Base-by-base conservation (phyloP, 768 basidiomycete genomes). In the Nidularia pulvinata region DNA sequence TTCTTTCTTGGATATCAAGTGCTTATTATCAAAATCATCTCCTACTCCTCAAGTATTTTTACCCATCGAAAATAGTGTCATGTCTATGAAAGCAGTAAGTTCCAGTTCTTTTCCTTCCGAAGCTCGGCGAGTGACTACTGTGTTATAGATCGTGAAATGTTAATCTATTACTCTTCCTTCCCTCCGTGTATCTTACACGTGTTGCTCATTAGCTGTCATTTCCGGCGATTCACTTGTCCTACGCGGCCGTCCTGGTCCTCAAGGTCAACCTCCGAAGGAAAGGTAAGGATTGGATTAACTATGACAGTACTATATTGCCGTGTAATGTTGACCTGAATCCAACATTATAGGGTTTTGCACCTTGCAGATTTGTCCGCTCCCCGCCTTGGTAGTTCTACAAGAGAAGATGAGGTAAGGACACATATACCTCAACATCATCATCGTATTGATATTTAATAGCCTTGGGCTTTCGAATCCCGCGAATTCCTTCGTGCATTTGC, bases 201-300 rank as follows among this genome's bases (percentile, higher is more conserved):
- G 65, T 67, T 48, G 50, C 46, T 39, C 47, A 57, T 59, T 45
- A 94, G 94, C 91, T 64, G 93, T 91, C 61, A 82, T 92, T 57
- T 96, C 94, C 44, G 94, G 93, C 36, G 95, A 96, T 69, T 89
- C 93, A 42, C 83, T 95, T 53, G 80, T 96, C 53, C 75, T 97
- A 51, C 86, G 94, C 69, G 88, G 82, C 59, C 81, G 83, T 56
- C 84, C 82, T 39, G 88, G 85, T 35, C 81, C 87, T 1, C 90
- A 91, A 65, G 93, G 94, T 6, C 92, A 94, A 68, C 84, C 87
- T 52, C 86, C 93, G 1, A 96, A 95, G 75, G 94, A 97, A 72
- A 82, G 92, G 93, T 91, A 59, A 53, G 75, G 46, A 22, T 49
- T 56, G 22, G 39, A 22, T n/a, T n/a, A n/a, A n/a, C n/a, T 3